Percentiles rank a stretch among this genome's conserved stretches.
These are phyloP conservation scores for Hordeum vulgare DNA, from an alignment of 176 grass and related monocot genomes.

Conservation along the genomic window MorexV3_pseudomolecules_assembly NC_058524.1:199364828-199365327, in stretches of 20 bases:
- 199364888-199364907: slow-evolving; percentile 69
- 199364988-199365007: slow-evolving; percentile 57
- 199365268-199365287: slow-evolving; percentile 17
- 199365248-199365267: slow-evolving; percentile 68
- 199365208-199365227: slow-evolving; percentile 54
- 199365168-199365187: slow-evolving; percentile 63
- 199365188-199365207: slow-evolving; percentile 49
- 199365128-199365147: slow-evolving; percentile 75
- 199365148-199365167: slow-evolving; percentile 73
- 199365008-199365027: slow-evolving; percentile 80
- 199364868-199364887: slow-evolving; percentile 76
- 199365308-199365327: neutral
- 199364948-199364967: slow-evolving; percentile 22
- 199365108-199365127: slow-evolving; percentile 86
- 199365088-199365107: slow-evolving; percentile 83
- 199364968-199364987: slow-evolving; percentile 21
- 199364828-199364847: neutral
- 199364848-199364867: slow-evolving; percentile 34
- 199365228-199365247: slow-evolving; percentile 67
- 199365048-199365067: slow-evolving; percentile 87
- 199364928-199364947: slow-evolving; percentile 3
- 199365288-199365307: neutral
- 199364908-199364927: slow-evolving; percentile 35
- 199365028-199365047: slow-evolving; percentile 73
- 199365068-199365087: slow-evolving; percentile 54